Evolutionary conservation across 441 rosid genomes (phyloP), one percentile per base, ranked within the genome.

Genomic region (Kokia cookei): DNA sequence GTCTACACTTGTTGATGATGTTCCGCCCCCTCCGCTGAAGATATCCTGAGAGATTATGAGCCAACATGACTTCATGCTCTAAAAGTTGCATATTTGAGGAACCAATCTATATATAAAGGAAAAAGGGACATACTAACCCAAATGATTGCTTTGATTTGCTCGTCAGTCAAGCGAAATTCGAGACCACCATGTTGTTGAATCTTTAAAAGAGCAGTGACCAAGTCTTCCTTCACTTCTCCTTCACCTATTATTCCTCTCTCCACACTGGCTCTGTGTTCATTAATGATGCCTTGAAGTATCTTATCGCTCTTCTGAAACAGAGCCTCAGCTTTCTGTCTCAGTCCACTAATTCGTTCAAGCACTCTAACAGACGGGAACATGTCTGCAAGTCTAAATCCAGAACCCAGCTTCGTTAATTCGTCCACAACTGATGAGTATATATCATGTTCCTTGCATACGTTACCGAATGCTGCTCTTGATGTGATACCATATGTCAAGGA

Each of bases 11-110:
- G 71, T 71, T 15, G 80, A 73, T 4, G 84, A 59, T 3, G 80
- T 78, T 19, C 78, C 80, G 7, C 71, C 22, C 2, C 84, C 78
- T 0, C 59, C 84, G 0, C 8, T 0, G 11, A 78, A 81, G 5
- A 78, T 58, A 12, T 81, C 82, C 82, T 81, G 47, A 7, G 40
- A 67, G 22, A 67, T 60, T 32, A 13, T 29, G 19, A 61, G 8
- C 19, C 11, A 50, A 50, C 55, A 15, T 50, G 4, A 50, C 7
- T 47, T 10, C 15, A 47, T 13, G 51, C 51, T 47, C 14, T 47
- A 47, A 47, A 47, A 47, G 15, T 11, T 47, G 51, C 51, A 47
- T 47, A 12, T 47, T 47, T 27, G 4, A 27, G 29, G 29, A 27
- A 27, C 4, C 29, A 3, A 27, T 27, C 29, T 27, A 27, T 27